These are phyloP conservation scores for Glomus cerebriforme DNA, from an alignment of 192 early-diverging fungal species.

Conservation along the genomic window DNA sequence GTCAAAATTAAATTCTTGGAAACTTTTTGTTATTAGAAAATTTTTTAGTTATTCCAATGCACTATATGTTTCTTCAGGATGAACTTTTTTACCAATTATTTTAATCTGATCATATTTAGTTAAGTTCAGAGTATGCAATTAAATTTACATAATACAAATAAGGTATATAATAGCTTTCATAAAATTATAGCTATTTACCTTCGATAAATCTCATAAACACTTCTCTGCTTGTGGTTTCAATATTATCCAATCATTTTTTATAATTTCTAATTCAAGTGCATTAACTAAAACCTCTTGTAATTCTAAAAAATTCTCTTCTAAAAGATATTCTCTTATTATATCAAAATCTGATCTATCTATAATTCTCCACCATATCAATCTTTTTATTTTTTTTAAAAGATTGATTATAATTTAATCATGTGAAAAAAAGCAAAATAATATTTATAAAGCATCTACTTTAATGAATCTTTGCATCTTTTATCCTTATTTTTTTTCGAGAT, in stretches of 20 bases:
- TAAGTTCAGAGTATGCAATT: background rate
- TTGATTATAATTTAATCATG: too few species aligned
- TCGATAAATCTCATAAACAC: constrained; percentile 3
- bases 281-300: constrained; percentile 9
- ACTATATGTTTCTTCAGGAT: background rate
- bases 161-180: too few species aligned
- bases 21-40: constrained; percentile 1
- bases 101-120: constrained; percentile 15
- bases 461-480: too few species aligned
- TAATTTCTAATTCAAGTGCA: background rate
- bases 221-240: constrained; percentile 17
- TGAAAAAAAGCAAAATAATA: too few species aligned
- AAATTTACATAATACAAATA: background rate
- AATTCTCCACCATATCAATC: constrained; percentile 17
- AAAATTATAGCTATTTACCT: constrained; percentile 22
- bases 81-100: constrained; percentile 14
- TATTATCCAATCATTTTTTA: background rate
- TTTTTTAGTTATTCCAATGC: constrained; percentile 12
- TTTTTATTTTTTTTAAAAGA: background rate
- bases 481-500: too few species aligned
- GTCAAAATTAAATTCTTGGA: constrained; percentile 1
- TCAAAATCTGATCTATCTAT: constrained; percentile 20
- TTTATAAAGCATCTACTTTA: too few species aligned
- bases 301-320: constrained; percentile 23
- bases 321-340: constrained; percentile 6